Conservation (phyloP, 192 early-diverging fungal genomes). For the Spizellomyces punctatus region DNA sequence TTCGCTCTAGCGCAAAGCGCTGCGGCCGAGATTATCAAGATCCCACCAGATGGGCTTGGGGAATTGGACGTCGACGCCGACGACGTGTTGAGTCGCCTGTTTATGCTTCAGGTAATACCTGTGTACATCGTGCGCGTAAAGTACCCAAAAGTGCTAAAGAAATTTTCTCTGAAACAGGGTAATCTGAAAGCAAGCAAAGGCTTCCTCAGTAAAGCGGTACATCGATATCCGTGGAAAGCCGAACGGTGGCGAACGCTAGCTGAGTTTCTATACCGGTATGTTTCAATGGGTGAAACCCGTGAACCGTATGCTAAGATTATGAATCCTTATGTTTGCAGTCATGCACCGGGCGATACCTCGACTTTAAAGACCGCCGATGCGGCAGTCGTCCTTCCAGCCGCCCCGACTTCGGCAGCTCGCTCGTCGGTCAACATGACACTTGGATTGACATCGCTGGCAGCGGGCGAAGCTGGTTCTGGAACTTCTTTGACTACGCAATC, state of each 20-base stretch:
- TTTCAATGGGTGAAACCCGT: neutral
- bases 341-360: too few relatives aligned
- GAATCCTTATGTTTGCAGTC: too few relatives aligned
- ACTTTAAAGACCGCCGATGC: too few relatives aligned
- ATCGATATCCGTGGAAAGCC: slow-evolving; percentile 25
- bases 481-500: too few relatives aligned
- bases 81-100: slow-evolving; percentile 34
- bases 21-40: slow-evolving; percentile 65
- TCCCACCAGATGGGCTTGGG: slow-evolving; percentile 30
- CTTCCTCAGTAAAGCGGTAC: slow-evolving; percentile 42
- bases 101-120: slow-evolving; percentile 27
- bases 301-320: too few relatives aligned
- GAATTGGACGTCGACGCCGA: slow-evolving; percentile 26
- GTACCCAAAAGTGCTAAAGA: neutral
- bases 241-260: too few relatives aligned
- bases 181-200: slow-evolving; percentile 34
- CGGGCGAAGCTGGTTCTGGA: too few relatives aligned
- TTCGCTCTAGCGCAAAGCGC: slow-evolving; percentile 62
- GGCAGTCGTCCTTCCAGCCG: too few relatives aligned
- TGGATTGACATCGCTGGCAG: too few relatives aligned
- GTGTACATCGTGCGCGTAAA: neutral
- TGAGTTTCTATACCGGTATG: slow-evolving; percentile 17
- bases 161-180: slow-evolving; percentile 10
- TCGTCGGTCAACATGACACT: too few relatives aligned
- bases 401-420: too few relatives aligned